Evolutionary conservation across 176 grass and related monocot species (phyloP), one percentile per base, ranked within the genome.

Genomic region (Avena eriantha): DNA sequence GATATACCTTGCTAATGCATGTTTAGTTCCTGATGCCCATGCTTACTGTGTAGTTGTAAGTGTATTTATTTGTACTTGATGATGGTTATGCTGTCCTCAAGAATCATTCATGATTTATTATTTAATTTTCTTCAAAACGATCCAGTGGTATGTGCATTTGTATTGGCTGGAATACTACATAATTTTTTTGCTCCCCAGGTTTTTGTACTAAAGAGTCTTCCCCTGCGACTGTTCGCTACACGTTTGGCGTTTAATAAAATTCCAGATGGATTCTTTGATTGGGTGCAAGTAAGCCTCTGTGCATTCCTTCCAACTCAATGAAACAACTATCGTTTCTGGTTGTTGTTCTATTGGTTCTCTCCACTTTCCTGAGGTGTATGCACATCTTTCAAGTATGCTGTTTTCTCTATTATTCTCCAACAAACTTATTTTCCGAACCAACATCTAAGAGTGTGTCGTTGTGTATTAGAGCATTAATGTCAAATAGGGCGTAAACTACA

Each of bases 191-290:
- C 16, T 84, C 60, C 50, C 43, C 80, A 98, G 97, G 92, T 90
- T 58, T 94, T 51, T 65, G 16, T 96, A 75, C 81, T 98, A 76
- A 98, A 98, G 84, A 96, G 88, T 69, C 79, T 96, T 77, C 92
- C 92, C 10, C 51, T 98, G 53, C 90, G 97, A 49, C 22, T 91
- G 11, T 89, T 91, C 14, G 96, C 82, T 73, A 96, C 84, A 79
- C 61, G 55, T 2, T 91, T 98, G 88, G 87, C 90, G 9, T 93
- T 96, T 60, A 83, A 93, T 5, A 85, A 69, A 53, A 63, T 84
- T 82, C 85, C 93, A 71, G 86, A 76, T 22, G 90, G 77, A 78
- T 88, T 91, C 7, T 88, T 91, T 73, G 92, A 94, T 81, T 98
- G 89, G 87, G 79, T 82, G 63, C 93, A 91, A 77, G 97, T 98